Conservation (phyloP, 2,329 filamentous ascomycete genomes). For the Ramularia endophylla region DNA sequence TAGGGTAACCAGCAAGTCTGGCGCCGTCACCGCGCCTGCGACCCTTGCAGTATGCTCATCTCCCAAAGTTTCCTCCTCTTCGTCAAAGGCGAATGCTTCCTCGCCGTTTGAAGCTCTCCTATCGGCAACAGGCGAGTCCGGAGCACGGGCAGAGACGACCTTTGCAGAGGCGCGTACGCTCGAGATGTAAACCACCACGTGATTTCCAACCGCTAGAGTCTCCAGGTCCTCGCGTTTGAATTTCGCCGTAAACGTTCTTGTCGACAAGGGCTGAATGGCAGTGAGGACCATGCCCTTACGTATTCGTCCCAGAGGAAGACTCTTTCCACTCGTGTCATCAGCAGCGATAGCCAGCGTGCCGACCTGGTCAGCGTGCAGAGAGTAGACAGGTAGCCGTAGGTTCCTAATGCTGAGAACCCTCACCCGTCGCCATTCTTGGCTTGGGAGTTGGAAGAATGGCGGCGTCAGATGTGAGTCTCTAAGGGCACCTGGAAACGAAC, state of each 20-base stretch:
- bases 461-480: constrained; percentile 23
- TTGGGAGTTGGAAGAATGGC: constrained; percentile 21
- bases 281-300: constrained; percentile 79
- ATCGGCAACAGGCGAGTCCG: constrained; percentile 19
- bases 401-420: constrained; percentile 83
- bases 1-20: constrained; percentile 52
- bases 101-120: constrained; percentile 31
- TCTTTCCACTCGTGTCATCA: constrained; percentile 31
- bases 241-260: constrained; percentile 51
- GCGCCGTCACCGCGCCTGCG: constrained; percentile 22
- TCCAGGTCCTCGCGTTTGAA: constrained; percentile 61
- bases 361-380: constrained; percentile 72
- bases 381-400: constrained; percentile 73
- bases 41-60: constrained; percentile 11
- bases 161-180: constrained; percentile 79
- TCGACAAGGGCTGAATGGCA: constrained; percentile 51
- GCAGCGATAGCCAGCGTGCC: constrained; percentile 76
- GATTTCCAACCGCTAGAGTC: constrained; percentile 58
- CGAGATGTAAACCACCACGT: constrained; percentile 78
- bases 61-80: constrained; percentile 15
- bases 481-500: constrained; percentile 45
- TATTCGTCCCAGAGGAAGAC: constrained; percentile 35
- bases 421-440: constrained; percentile 71
- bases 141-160: constrained; percentile 47
- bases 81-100: constrained; percentile 24